Percentiles rank a stretch among this genome's conserved stretches.
Conservation (phyloP, 2,329 filamentous ascomycete species). For the Chaetomium strumarium region DNA sequence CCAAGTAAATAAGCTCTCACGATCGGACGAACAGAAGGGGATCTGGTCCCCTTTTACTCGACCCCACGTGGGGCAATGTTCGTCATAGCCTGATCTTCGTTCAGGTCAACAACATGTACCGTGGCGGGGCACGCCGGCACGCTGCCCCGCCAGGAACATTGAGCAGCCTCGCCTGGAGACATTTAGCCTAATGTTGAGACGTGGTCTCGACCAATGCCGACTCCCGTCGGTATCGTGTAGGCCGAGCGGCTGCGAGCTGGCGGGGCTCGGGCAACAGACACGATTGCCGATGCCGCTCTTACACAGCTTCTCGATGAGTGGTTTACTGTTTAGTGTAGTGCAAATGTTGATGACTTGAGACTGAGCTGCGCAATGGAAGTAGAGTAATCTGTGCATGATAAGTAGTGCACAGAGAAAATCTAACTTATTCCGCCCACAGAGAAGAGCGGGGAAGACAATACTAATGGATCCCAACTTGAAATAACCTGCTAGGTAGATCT, state of each 20-base stretch:
- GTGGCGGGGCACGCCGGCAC: slow-evolving; percentile 17
- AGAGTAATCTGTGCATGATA: too few species aligned
- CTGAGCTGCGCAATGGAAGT: too few species aligned
- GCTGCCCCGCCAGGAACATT: slow-evolving; percentile 4
- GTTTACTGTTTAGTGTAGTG: too few species aligned
- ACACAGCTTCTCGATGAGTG: not conserved
- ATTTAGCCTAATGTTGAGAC: slow-evolving; percentile 22
- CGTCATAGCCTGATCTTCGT: slow-evolving; percentile 5
- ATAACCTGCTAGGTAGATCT: too few species aligned
- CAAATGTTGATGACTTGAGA: too few species aligned
- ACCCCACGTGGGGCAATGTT: slow-evolving; percentile 14
- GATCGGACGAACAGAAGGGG: not conserved
- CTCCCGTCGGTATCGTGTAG: slow-evolving; percentile 1
- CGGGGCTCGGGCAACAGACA: not conserved
- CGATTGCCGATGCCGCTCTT: slow-evolving; percentile 10
- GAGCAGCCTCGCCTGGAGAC: slow-evolving; percentile 18
- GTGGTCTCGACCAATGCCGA: slow-evolving; percentile 17
- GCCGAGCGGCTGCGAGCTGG: slow-evolving; percentile 2
- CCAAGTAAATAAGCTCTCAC: not conserved
- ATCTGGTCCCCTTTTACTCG: not conserved
- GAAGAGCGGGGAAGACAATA: too few species aligned
- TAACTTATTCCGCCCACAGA: too few species aligned
- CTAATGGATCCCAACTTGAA: too few species aligned
- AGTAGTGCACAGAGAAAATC: too few species aligned
- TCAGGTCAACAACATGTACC: slow-evolving; percentile 3